Evolutionary conservation across 331 rosid species (phyloP).

Genomic region (Rhamnella rubrinervis): DNA sequence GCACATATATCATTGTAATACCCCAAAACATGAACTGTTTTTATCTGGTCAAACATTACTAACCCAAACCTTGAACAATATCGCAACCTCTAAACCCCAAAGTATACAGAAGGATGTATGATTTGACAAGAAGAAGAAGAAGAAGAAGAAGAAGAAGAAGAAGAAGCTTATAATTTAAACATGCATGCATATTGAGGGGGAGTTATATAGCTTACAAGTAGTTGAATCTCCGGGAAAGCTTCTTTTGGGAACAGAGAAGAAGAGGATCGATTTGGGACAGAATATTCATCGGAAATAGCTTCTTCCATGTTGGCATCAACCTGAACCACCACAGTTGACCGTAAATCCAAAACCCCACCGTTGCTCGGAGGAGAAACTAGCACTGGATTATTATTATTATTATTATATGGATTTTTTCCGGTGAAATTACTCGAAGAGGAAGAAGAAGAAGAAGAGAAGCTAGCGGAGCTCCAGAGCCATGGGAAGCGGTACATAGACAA

Average conservation of each 20-base stretch:
- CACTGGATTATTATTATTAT: background rate
- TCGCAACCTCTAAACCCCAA: too few species aligned
- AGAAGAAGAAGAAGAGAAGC: slow-evolving; percentile 25
- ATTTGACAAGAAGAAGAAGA: too few species aligned
- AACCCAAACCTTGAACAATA: too few species aligned
- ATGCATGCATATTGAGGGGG: background rate
- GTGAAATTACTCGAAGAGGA: slow-evolving; percentile 1
- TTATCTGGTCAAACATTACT: too few species aligned
- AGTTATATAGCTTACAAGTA: slow-evolving; percentile 39
- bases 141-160: background rate
- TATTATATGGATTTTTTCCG: background rate
- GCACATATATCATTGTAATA: too few species aligned
- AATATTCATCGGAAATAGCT: slow-evolving; percentile 47
- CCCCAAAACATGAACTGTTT: too few species aligned
- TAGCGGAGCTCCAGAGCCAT: slow-evolving; percentile 22
- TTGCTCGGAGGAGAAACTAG: background rate
- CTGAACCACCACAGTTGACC: slow-evolving; percentile 37
- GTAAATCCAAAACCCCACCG: slow-evolving; percentile 25
- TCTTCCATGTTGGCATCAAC: slow-evolving; percentile 35
- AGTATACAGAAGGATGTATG: too few species aligned
- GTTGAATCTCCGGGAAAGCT: slow-evolving; percentile 23
- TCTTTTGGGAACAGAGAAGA: slow-evolving; percentile 46
- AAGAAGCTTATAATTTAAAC: background rate
- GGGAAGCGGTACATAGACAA: slow-evolving; percentile 8
- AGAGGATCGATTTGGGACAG: slow-evolving; percentile 39